phyloP scores from a whole-genome alignment of 495 filamentous ascomycete genomes.

The Aspergillus taichungensis region DNA sequence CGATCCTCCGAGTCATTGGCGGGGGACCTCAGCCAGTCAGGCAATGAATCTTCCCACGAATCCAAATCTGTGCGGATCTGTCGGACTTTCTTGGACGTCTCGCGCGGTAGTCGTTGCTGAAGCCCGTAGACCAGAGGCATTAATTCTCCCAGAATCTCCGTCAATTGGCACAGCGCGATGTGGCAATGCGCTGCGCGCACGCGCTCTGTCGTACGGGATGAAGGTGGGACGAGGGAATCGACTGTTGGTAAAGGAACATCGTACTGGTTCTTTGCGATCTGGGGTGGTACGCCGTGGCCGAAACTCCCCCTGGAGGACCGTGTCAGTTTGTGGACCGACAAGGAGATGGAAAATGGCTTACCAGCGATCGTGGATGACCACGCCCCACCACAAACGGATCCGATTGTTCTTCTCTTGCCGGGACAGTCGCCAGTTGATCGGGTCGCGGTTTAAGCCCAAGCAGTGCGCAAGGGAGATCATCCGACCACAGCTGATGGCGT shows the following conservation, averaged over 20 bases:
- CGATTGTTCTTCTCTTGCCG: conserved; percentile 38
- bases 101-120: conserved; percentile 30
- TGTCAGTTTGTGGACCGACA: conserved; percentile 2
- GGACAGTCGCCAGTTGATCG: conserved; percentile 41
- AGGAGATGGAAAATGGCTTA: conserved; percentile 8
- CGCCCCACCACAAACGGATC: conserved; percentile 44
- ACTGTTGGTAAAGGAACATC: conserved; percentile 45
- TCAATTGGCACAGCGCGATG: conserved; percentile 42
- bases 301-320: conserved; percentile 36
- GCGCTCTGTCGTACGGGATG: conserved; percentile 30
- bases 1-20: conserved; percentile 20
- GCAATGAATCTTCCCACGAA: conserved; percentile 38
- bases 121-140: conserved; percentile 43
- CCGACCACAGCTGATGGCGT: conserved; percentile 42
- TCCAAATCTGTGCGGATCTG: conserved; percentile 39
- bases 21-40: conserved; percentile 33
- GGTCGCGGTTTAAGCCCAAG: conserved; percentile 43
- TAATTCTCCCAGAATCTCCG: conserved; percentile 43
- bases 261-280: conserved; percentile 42
- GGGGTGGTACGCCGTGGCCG: conserved; percentile 43
- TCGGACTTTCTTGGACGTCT: conserved; percentile 32
- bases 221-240: conserved; percentile 26
- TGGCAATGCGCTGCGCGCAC: conserved; percentile 41
- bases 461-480: conserved; percentile 43
- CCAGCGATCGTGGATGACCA: conserved; percentile 48